Base-by-base conservation (phyloP, 306 rosid species). In the Sindora glabra region DNA sequence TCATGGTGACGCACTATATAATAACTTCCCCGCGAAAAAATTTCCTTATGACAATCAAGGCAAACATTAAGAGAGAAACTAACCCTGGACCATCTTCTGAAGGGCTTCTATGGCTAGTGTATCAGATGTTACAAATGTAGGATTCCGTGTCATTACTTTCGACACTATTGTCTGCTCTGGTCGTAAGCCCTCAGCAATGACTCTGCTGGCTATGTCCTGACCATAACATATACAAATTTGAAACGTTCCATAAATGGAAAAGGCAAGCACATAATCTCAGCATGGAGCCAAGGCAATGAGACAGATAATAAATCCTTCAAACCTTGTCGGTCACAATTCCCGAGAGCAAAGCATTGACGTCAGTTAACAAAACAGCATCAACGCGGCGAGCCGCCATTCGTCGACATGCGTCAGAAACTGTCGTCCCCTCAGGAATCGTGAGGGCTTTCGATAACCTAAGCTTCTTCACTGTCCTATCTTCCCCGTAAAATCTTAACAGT, bases 291-390 rank as follows among this genome's bases (percentile, higher is more conserved):
- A n/a, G n/a, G n/a, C n/a, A n/a, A n/a, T n/a, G 27, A 34, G 32
- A 23, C 27, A 18, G 3, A 5, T 3, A 19, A 14, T n/a, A 67
- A 12, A n/a, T n/a, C n/a, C n/a, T n/a, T n/a, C 57, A 57, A 41
- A 82, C 98, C 96, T 92, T 92, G 72, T 88, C 98, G 1, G 98
- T 92, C 61, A 92, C 80, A 47, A 92, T 92, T 37, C 98, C 98
- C 0, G 96, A 92, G 22, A 92, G 95, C 86, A 92, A 71, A 40
- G 94, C 98, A 75, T 86, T 92, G 0, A 90, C 29, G 67, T 92
- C 98, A 1, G 98, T 92, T 56, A 92, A 68, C 51, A 92, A 75
- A 45, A 92, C 96, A 24, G 95, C 83, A 52, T 83, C 75, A 22
- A 92, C 90, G 10, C 96, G 98, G 22, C 98, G 90, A 54, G 95